phyloP scores from a whole-genome alignment of 192 early-diverging fungal genomes.

The Coemansia sp. region DNA sequence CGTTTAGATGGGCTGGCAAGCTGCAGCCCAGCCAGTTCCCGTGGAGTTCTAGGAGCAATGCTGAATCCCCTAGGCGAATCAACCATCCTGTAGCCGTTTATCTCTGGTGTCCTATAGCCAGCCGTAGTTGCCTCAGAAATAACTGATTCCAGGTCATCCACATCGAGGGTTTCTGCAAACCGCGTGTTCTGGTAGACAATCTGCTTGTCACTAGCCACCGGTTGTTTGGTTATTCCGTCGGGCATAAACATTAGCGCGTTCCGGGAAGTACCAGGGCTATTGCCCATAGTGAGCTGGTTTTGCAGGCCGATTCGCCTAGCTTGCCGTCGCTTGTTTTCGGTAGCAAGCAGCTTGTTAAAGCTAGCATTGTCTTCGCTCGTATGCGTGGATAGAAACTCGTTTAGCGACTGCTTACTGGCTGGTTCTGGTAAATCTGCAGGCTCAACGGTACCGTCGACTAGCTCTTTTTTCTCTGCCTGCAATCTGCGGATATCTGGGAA shows the following conservation, averaged over 20 bases:
- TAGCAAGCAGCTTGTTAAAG: slow-evolving; percentile 18
- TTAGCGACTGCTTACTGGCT: slow-evolving; percentile 12
- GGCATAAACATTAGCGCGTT: slow-evolving; percentile 28
- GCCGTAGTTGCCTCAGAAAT: slow-evolving; percentile 8
- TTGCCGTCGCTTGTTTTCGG: slow-evolving; percentile 10
- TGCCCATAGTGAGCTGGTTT: not conserved
- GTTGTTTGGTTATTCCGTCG: slow-evolving; percentile 2
- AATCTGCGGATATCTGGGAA: slow-evolving; percentile 24
- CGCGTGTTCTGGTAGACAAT: slow-evolving; percentile 39
- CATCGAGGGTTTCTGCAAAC: slow-evolving; percentile 3
- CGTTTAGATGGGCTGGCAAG: slow-evolving; percentile 1
- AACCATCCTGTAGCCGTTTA: slow-evolving; percentile 38
- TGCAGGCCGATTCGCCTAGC: not conserved
- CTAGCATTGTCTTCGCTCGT: slow-evolving; percentile 42
- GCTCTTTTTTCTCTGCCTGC: slow-evolving; percentile 4
- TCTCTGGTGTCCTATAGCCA: slow-evolving; percentile 23
- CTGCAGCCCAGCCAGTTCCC: slow-evolving; percentile 20
- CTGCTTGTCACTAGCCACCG: slow-evolving; percentile 4
- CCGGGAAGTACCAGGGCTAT: not conserved
- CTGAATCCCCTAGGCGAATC: slow-evolving; percentile 20
- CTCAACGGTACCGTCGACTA: not conserved
- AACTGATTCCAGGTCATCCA: slow-evolving; percentile 16
- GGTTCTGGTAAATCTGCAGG: too few relatives aligned
- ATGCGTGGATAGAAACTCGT: slow-evolving; percentile 25
- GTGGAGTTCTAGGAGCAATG: slow-evolving; percentile 16